phyloP scores from a whole-genome alignment of 345 rosid species.

The Cochlearia excelsa region DNA sequence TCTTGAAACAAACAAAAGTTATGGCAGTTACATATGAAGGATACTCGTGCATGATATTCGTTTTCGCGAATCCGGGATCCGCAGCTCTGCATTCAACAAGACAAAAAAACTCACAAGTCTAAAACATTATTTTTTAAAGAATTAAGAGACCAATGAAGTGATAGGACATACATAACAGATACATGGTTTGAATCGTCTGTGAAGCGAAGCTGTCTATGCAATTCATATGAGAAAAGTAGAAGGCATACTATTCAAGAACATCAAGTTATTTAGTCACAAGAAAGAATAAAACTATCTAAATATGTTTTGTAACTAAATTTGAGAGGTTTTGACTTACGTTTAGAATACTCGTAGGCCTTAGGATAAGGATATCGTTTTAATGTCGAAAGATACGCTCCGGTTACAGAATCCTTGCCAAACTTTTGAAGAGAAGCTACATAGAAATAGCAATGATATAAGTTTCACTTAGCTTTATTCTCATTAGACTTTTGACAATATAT shows the following conservation, averaged over 20 bases:
- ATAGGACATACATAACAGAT: slow-evolving; percentile 64
- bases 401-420: slow-evolving; percentile 53
- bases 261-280: not conserved
- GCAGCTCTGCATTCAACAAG: slow-evolving; percentile 52
- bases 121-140: too few species aligned
- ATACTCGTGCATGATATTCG: slow-evolving; percentile 78
- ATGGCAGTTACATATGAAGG: slow-evolving; percentile 46
- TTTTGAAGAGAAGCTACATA: slow-evolving; percentile 46
- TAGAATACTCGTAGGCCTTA: slow-evolving; percentile 62
- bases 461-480: not conserved
- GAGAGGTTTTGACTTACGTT: slow-evolving; percentile 50
- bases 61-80: slow-evolving; percentile 74
- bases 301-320: too few species aligned
- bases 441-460: not conserved
- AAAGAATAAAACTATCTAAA: too few species aligned
- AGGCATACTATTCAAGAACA: slow-evolving; percentile 55
- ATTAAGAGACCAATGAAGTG: not conserved
- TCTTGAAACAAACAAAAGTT: slow-evolving; percentile 39
- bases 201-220: slow-evolving; percentile 57
- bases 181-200: slow-evolving; percentile 45
- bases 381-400: slow-evolving; percentile 49
- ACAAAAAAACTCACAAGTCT: not conserved
- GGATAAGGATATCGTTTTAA: slow-evolving; percentile 54
- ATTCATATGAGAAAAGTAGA: slow-evolving; percentile 69
- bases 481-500: not conserved